Percentiles rank a stretch among this genome's conserved stretches.
These are phyloP conservation scores for Komagataella populi DNA, from an alignment of 805 yeast species.

Conservation along the genomic window DNA sequence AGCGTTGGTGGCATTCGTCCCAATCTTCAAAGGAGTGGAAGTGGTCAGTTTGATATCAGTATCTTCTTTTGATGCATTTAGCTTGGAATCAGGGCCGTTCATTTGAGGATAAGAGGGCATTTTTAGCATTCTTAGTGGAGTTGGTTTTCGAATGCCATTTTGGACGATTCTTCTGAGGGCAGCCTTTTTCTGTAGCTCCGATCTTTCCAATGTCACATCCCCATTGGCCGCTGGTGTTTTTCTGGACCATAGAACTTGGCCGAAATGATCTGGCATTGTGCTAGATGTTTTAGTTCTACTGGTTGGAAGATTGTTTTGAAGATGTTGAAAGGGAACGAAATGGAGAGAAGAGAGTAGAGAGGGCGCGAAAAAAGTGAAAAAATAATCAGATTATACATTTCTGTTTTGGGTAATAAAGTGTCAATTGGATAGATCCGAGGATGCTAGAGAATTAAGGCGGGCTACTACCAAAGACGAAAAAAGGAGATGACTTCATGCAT, in stretches of 20 bases:
- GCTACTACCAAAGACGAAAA: too few relatives aligned
- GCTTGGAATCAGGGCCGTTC: neutral
- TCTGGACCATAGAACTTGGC: neutral
- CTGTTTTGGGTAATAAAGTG: neutral
- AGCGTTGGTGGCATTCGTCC: conserved; percentile 49
- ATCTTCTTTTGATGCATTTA: neutral
- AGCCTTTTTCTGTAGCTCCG: conserved; percentile 2
- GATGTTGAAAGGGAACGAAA: neutral
- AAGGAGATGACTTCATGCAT: too few relatives aligned
- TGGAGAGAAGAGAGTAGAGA: neutral
- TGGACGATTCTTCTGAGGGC: neutral
- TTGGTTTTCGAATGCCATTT: neutral
- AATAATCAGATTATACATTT: neutral
- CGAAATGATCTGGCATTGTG: neutral
- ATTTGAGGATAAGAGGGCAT: neutral
- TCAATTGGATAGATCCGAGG: neutral
- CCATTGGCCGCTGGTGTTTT: neutral
- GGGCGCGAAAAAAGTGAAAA: neutral
- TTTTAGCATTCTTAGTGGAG: neutral
- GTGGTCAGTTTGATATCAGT: neutral
- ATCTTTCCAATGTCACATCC: conserved; percentile 1
- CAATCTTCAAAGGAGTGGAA: conserved; percentile 32
- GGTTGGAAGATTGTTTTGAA: neutral
- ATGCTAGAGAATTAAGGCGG: too few relatives aligned
- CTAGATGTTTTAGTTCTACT: neutral